Conservation (phyloP, 208 protist species). For the Kentomonas sorsogonicus region DNA sequence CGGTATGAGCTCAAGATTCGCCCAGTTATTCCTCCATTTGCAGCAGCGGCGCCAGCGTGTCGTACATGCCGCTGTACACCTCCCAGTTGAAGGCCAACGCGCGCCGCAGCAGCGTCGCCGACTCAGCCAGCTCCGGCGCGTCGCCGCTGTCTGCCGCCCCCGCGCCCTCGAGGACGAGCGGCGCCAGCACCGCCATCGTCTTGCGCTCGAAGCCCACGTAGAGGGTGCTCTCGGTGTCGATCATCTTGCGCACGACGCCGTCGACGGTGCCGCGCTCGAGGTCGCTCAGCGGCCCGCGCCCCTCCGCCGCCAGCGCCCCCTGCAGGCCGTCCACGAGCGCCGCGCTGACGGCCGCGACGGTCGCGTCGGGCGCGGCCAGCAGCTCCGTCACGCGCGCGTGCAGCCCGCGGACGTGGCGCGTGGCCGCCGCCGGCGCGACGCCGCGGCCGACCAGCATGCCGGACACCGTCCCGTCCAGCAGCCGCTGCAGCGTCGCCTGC, state of each 20-base stretch:
- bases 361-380: no score
- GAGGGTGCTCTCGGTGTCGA: slow-evolving; percentile 55
- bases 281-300: slow-evolving; percentile 29
- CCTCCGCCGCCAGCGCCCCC: slow-evolving; percentile 3
- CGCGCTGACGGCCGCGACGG: no score
- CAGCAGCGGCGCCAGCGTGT: slow-evolving; percentile 28
- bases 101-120: slow-evolving; percentile 29
- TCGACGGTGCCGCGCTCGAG: slow-evolving; percentile 36
- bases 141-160: background rate
- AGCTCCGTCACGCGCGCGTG: slow-evolving; percentile 49
- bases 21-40: slow-evolving; percentile 8
- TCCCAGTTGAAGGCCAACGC: slow-evolving; percentile 70
- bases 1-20: no score
- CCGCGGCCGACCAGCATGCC: slow-evolving; percentile 47
- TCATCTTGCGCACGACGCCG: slow-evolving; percentile 75
- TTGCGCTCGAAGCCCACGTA: slow-evolving; percentile 72
- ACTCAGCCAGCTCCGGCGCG: no score
- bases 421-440: slow-evolving; percentile 26
- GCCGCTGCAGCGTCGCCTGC: slow-evolving; percentile 56
- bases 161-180: slow-evolving; percentile 7
- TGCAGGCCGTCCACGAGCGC: slow-evolving; percentile 21
- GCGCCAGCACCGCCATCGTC: slow-evolving; percentile 22
- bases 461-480: slow-evolving; percentile 67
- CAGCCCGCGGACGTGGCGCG: slow-evolving; percentile 34
- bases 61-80: slow-evolving; percentile 62